Evolutionary conservation across 441 rosid genomes (phyloP).

Genomic region (Kokia cookei): DNA sequence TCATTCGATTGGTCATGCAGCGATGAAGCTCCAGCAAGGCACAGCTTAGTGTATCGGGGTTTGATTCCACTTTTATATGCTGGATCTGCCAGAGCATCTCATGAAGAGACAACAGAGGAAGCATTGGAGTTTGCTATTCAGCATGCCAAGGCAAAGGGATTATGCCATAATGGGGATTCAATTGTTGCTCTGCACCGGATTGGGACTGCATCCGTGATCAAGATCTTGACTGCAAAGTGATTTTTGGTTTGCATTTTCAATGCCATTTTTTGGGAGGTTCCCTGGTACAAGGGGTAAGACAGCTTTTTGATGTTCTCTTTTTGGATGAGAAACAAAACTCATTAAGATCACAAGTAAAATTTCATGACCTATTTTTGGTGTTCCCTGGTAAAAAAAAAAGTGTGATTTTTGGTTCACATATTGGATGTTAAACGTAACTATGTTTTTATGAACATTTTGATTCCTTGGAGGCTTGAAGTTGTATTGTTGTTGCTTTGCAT

Average conservation of each 20-base stretch:
- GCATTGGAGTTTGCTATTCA: slow-evolving; percentile 68
- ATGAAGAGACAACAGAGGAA: slow-evolving; percentile 84
- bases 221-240: slow-evolving; percentile 76
- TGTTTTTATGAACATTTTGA: neutral
- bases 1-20: slow-evolving; percentile 91
- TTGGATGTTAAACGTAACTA: neutral
- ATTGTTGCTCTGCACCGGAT: slow-evolving; percentile 82
- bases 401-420: too few relatives aligned
- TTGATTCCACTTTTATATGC: slow-evolving; percentile 71
- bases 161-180: slow-evolving; percentile 78
- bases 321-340: neutral
- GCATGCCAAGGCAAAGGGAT: slow-evolving; percentile 52
- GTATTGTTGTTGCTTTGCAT: neutral
- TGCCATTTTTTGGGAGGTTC: neutral
- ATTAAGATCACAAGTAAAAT: neutral
- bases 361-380: neutral
- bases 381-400: too few relatives aligned
- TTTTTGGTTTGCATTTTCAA: neutral
- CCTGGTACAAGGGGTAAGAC: neutral
- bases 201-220: slow-evolving; percentile 81
- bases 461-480: neutral
- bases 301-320: neutral
- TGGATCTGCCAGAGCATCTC: slow-evolving; percentile 85
- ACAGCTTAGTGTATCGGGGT: slow-evolving; percentile 79
- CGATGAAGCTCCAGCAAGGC: slow-evolving; percentile 86